Evolutionary conservation across 306 rosid species (phyloP).

Genomic region (Prunus dulcis): DNA sequence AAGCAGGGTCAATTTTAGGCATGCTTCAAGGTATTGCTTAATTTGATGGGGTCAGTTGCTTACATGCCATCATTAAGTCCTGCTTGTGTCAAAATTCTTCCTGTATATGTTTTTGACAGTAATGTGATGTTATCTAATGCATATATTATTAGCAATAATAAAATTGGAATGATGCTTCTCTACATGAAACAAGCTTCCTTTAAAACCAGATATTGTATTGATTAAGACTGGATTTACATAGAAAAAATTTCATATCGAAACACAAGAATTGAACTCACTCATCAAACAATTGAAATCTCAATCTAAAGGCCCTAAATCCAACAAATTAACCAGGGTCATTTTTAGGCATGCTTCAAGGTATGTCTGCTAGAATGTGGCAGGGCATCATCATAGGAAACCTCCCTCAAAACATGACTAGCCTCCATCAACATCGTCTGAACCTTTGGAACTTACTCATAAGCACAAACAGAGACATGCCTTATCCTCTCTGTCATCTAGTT

Average conservation of each 20-base stretch:
- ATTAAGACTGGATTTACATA: background rate
- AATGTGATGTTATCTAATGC: too few relatives aligned
- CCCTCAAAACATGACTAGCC: background rate
- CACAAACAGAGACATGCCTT: background rate
- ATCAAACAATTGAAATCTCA: background rate
- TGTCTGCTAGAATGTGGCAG: background rate
- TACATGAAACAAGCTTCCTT: too few relatives aligned
- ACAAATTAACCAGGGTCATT: background rate
- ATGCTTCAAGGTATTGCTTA: too few relatives aligned
- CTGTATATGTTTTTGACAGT: too few relatives aligned
- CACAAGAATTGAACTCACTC: background rate
- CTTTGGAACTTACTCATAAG: background rate
- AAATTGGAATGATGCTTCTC: too few relatives aligned
- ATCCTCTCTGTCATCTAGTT: slow-evolving; percentile 38
- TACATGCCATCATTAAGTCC: too few relatives aligned
- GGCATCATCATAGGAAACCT: background rate
- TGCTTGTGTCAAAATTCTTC: too few relatives aligned
- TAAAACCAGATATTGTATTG: background rate
- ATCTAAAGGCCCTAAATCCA: background rate
- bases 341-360: background rate
- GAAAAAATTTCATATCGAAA: background rate
- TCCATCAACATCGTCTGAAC: background rate
- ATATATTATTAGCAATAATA: too few relatives aligned
- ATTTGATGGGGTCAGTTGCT: too few relatives aligned
- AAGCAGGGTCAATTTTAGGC: too few relatives aligned